These are phyloP conservation scores for Mimosa bimucronata DNA, from an alignment of 306 rosid genomes.

Conservation along the genomic window DNA sequence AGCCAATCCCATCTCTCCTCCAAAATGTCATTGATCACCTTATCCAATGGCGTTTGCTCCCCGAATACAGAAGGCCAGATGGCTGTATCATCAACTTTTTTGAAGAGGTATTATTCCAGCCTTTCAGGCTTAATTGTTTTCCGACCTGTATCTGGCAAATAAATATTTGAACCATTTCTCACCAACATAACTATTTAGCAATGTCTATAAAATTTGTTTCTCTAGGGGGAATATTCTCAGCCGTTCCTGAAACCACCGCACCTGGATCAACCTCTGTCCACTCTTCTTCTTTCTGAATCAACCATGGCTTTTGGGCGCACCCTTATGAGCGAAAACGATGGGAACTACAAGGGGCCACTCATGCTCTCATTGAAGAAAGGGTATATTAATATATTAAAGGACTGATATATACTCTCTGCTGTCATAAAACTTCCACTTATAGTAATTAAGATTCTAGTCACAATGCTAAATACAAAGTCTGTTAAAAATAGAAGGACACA, in stretches of 20 bases:
- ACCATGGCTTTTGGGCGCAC: constrained; percentile 92
- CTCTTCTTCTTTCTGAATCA: constrained; percentile 89
- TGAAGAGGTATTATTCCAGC: constrained; percentile 77
- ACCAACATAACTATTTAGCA: constrained; percentile 19
- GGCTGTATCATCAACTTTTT: constrained; percentile 91
- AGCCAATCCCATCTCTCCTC: constrained; percentile 87
- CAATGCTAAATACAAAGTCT: constrained; percentile 49
- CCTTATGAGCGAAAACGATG: constrained; percentile 82
- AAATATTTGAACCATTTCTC: constrained; percentile 31
- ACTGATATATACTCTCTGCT: constrained; percentile 41
- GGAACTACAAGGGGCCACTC: constrained; percentile 95
- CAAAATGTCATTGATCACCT: constrained; percentile 84
- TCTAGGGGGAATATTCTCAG: constrained; percentile 90
- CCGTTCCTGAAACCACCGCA: constrained; percentile 99
- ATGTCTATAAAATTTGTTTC: constrained; percentile 4
- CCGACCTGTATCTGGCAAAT: constrained; percentile 36
- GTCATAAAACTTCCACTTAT: constrained; percentile 38
- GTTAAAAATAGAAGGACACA: constrained; percentile 46
- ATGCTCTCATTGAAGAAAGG: constrained; percentile 85
- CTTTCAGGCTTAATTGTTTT: constrained; percentile 38
- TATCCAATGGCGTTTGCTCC: constrained; percentile 91
- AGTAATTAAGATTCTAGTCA: constrained; percentile 42
- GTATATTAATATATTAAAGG: constrained; percentile 50
- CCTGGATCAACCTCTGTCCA: constrained; percentile 92
- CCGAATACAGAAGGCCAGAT: constrained; percentile 95